Percentiles rank a stretch among this genome's conserved stretches.
Conservation (phyloP, 2,329 filamentous ascomycete genomes). For the Fusarium piperis region DNA sequence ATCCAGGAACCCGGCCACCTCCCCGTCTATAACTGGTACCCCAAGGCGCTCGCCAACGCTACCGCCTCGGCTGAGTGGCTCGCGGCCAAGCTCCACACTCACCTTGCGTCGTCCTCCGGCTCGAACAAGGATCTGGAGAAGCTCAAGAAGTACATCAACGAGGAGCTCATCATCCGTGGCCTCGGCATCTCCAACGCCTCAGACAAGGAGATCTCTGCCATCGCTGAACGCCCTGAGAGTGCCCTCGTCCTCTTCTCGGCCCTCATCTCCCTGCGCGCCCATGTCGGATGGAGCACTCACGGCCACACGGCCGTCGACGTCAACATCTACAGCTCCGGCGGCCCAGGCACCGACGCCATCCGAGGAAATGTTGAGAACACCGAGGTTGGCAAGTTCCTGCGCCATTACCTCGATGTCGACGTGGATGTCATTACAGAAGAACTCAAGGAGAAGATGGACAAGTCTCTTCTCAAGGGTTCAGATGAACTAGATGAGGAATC, state of each 20-base stretch:
- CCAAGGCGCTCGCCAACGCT: conserved; percentile 76
- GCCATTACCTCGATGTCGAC: conserved; percentile 81
- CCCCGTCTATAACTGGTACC: conserved; percentile 80
- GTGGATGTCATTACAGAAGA: conserved; percentile 81
- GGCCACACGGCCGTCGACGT: conserved; percentile 95
- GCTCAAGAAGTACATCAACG: conserved; percentile 72
- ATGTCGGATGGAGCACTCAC: conserved; percentile 94
- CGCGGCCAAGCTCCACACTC: conserved; percentile 66
- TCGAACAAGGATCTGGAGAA: conserved; percentile 48
- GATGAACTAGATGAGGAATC: conserved; percentile 31
- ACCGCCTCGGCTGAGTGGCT: conserved; percentile 83
- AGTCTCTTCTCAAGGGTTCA: conserved; percentile 22
- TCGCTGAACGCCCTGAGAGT: conserved; percentile 67
- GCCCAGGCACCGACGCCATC: conserved; percentile 70
- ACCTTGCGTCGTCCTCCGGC: conserved; percentile 58
- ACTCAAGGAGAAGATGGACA: conserved; percentile 65
- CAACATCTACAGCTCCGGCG: conserved; percentile 88
- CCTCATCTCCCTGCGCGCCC: conserved; percentile 87
- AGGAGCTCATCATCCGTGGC: conserved; percentile 72
- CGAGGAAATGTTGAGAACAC: conserved; percentile 95
- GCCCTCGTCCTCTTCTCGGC: conserved; percentile 74
- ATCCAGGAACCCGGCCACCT: conserved; percentile 68
- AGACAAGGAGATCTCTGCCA: conserved; percentile 73
- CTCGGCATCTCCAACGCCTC: conserved; percentile 82
- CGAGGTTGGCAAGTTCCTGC: conserved; percentile 85